Evolutionary conservation across 208 protist genomes (phyloP).

Genomic region (Borovskyia barvae): DNA sequence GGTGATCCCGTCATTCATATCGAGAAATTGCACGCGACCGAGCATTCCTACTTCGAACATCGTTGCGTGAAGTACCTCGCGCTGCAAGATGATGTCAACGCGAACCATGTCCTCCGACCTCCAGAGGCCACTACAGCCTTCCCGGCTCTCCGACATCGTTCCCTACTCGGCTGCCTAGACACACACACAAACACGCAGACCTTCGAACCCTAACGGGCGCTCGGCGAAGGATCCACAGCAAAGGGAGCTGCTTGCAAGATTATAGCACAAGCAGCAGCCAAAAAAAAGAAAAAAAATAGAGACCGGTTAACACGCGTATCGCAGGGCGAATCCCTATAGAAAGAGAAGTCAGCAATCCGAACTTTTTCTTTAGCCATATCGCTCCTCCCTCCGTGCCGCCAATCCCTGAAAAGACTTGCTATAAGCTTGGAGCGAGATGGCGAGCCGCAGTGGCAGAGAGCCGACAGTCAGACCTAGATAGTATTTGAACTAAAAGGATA

Average conservation of each 20-base stretch:
- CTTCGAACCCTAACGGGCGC: too few relatives aligned
- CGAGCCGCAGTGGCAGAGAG: too few relatives aligned
- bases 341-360: not conserved
- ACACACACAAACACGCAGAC: not conserved
- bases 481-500: too few relatives aligned
- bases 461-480: too few relatives aligned
- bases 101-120: conserved; percentile 97
- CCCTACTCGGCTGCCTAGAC: not conserved
- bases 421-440: too few relatives aligned
- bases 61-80: conserved; percentile 95
- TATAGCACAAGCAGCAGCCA: not conserved
- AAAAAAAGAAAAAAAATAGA: conserved; percentile 6
- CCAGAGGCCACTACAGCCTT: conserved; percentile 90
- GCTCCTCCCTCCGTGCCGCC: too few relatives aligned
- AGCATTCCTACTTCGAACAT: conserved; percentile 95
- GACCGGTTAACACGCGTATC: not conserved
- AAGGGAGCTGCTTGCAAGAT: not conserved
- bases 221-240: too few relatives aligned
- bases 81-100: conserved; percentile 96
- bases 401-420: too few relatives aligned
- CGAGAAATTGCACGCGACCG: conserved; percentile 95
- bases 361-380: too few relatives aligned
- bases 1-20: conserved; percentile 91
- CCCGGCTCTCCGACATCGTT: conserved; percentile 46
- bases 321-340: too few relatives aligned